phyloP scores from a whole-genome alignment of 805 yeast genomes.

The Metschnikowia baotianmanensis region DNA sequence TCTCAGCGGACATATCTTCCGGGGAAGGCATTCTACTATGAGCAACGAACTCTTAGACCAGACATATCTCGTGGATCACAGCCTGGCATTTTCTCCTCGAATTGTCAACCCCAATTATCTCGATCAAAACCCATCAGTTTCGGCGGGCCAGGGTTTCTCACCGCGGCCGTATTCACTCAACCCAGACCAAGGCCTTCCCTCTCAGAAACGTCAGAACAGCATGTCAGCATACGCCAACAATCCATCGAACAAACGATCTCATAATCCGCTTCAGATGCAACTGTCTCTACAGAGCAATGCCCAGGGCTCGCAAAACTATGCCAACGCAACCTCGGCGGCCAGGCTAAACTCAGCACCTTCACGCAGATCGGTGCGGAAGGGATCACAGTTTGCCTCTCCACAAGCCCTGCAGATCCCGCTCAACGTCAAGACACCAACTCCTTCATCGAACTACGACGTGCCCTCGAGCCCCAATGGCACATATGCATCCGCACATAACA shows the following conservation, averaged over 20 bases:
- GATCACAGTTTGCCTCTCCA: conserved; percentile 18
- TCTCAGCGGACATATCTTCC: background rate
- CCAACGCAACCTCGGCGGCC: conserved; percentile 8
- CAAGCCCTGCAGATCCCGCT: conserved; percentile 12
- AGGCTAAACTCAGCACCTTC: conserved; percentile 7
- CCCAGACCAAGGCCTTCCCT: conserved; percentile 16
- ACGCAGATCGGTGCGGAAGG: conserved; percentile 13
- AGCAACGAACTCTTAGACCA: conserved; percentile 13
- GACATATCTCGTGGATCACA: conserved; percentile 7
- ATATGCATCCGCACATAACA: conserved; percentile 29
- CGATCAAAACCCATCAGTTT: background rate
- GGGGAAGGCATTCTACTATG: conserved; percentile 11
- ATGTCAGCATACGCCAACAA: conserved; percentile 32
- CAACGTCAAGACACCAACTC: conserved; percentile 37
- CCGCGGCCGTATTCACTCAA: conserved; percentile 7
- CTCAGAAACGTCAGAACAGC: conserved; percentile 42
- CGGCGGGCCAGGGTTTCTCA: conserved; percentile 2
- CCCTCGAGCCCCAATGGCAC: conserved; percentile 40
- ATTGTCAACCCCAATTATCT: background rate
- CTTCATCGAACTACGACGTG: conserved; percentile 39
- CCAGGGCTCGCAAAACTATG: conserved; percentile 12
- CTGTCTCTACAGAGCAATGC: conserved; percentile 18
- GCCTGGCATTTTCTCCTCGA: conserved; percentile 3
- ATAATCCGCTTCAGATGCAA: conserved; percentile 21
- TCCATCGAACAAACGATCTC: conserved; percentile 36